Evolutionary conservation across 1,284 basidiomycete species (phyloP).

Genomic region (Heliocybe sulcata): DNA sequence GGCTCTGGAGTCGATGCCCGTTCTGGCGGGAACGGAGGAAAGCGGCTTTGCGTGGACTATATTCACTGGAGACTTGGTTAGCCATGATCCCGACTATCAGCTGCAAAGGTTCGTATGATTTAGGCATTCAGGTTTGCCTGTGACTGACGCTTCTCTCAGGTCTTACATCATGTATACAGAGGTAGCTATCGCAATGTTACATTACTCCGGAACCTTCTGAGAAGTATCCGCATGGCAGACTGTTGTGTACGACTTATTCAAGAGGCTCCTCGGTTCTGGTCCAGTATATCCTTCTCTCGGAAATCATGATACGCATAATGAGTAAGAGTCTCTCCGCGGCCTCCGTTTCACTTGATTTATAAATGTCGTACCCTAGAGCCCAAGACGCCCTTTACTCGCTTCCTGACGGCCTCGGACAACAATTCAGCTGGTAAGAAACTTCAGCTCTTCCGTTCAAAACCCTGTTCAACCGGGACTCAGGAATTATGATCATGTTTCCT

Average conservation of each 20-base stretch:
- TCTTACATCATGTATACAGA: slow-evolving; percentile 42
- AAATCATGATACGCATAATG: slow-evolving; percentile 70
- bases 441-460: background rate
- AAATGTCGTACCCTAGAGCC: slow-evolving; percentile 29
- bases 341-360: slow-evolving; percentile 1
- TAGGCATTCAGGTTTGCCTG: background rate
- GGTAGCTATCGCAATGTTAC: slow-evolving; percentile 22
- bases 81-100: slow-evolving; percentile 63
- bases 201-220: background rate
- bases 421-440: slow-evolving; percentile 53
- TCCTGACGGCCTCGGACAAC: slow-evolving; percentile 40
- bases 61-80: slow-evolving; percentile 74
- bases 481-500: slow-evolving; percentile 70
- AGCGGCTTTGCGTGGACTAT: slow-evolving; percentile 60
- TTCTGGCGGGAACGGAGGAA: slow-evolving; percentile 52
- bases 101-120: slow-evolving; percentile 40
- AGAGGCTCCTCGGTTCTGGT: slow-evolving; percentile 48
- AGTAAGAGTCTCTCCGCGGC: slow-evolving; percentile 26
- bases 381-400: slow-evolving; percentile 59
- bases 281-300: slow-evolving; percentile 69
- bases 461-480: slow-evolving; percentile 22
- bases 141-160: slow-evolving; percentile 9
- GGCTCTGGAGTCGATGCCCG: slow-evolving; percentile 62
- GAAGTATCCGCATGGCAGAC: slow-evolving; percentile 28
- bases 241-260: slow-evolving; percentile 59